phyloP scores from a whole-genome alignment of 2,329 filamentous ascomycete species.

The Dactylellina parvicollis region DNA sequence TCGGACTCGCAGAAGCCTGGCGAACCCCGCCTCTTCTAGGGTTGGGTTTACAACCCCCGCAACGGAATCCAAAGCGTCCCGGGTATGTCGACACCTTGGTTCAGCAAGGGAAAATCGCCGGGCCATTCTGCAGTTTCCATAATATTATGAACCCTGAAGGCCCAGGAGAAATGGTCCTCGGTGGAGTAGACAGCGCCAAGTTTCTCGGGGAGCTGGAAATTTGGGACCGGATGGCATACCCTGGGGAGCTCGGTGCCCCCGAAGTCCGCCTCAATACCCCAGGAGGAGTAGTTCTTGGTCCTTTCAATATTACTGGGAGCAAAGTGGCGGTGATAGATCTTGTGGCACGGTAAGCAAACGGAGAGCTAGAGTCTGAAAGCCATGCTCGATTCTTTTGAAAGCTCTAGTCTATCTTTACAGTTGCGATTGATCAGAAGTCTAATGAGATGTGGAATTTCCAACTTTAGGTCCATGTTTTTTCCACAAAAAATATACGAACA shows the following conservation, averaged over 20 bases:
- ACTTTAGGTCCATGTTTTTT: conserved; percentile 1
- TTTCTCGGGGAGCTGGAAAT: conserved; percentile 12
- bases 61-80: neutral
- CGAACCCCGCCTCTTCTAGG: conserved; percentile 1
- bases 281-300: neutral
- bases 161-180: neutral
- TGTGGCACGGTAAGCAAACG: conserved; percentile 3
- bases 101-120: conserved; percentile 17
- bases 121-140: conserved; percentile 12
- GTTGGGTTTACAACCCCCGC: neutral
- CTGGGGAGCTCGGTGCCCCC: neutral
- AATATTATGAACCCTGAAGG: neutral
- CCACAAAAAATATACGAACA: conserved; percentile 10
- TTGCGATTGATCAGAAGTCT: neutral
- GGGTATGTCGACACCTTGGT: conserved; percentile 7
- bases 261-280: neutral
- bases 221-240: neutral
- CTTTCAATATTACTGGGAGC: neutral
- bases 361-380: too few relatives aligned
- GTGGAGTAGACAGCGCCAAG: conserved; percentile 17
- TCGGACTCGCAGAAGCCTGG: conserved; percentile 17
- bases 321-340: conserved; percentile 13
- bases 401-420: too few relatives aligned
- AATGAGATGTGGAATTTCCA: neutral
- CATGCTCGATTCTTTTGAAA: too few relatives aligned